Percentiles rank a stretch among this genome's conserved stretches.
Evolutionary conservation across 805 yeast species (phyloP).

Genomic region (Nakazawaea sp.): DNA sequence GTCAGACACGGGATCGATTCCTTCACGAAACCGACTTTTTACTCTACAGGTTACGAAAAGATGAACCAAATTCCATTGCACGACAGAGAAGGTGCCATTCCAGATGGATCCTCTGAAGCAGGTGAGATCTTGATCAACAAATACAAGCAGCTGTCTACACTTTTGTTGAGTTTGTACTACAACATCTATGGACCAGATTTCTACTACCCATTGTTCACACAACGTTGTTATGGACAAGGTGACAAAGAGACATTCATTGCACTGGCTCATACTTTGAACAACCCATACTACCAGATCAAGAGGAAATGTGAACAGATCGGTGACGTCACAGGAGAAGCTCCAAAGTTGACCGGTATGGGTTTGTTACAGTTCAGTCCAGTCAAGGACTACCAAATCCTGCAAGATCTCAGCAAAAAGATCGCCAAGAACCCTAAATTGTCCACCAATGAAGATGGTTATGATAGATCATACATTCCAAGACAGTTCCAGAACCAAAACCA

Average conservation of each 20-base stretch:
- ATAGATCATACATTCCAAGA: conserved; percentile 8
- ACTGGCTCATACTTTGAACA: conserved; percentile 48
- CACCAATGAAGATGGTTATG: conserved; percentile 10
- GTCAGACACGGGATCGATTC: conserved; percentile 27
- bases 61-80: conserved; percentile 38
- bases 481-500: conserved; percentile 9
- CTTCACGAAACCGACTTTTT: conserved; percentile 14
- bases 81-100: conserved; percentile 55
- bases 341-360: conserved; percentile 16
- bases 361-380: conserved; percentile 9
- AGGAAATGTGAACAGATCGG: conserved; percentile 49
- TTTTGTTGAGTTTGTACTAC: conserved; percentile 56
- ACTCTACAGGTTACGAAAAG: conserved; percentile 10
- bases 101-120: conserved; percentile 64
- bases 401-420: conserved; percentile 5
- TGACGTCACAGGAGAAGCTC: conserved; percentile 15
- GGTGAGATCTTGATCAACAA: conserved; percentile 65
- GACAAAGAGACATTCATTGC: conserved; percentile 74
- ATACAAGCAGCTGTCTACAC: conserved; percentile 48
- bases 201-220: conserved; percentile 63
- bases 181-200: conserved; percentile 60
- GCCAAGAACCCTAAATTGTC: conserved; percentile 8
- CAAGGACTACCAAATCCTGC: conserved; percentile 4
- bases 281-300: conserved; percentile 52
- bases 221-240: conserved; percentile 74